A percentile compares a stretch with the other conserved stretches of the same genome.
These are phyloP conservation scores for Trichosporon ovoides DNA, from an alignment of 1,284 basidiomycete species.

Conservation along the genomic window DNA sequence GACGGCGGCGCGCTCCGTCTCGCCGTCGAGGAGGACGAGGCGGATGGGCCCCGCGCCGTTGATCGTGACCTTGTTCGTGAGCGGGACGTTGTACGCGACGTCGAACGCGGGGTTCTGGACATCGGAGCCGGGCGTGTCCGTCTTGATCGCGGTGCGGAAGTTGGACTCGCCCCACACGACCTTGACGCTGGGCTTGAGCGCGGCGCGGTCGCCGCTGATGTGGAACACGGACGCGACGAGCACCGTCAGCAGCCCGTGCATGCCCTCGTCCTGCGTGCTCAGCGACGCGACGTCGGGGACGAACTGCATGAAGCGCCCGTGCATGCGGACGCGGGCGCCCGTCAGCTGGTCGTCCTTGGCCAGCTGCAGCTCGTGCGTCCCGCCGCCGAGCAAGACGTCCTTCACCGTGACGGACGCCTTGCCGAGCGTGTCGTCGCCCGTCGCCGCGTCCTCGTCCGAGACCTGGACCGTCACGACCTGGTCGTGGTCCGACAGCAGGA, in stretches of 20 bases:
- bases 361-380: slow-evolving; percentile 4
- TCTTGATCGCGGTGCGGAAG: slow-evolving; percentile 15
- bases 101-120: slow-evolving; percentile 17
- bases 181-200: slow-evolving; percentile 17
- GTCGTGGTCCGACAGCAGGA: slow-evolving; percentile 12
- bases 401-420: slow-evolving; percentile 5
- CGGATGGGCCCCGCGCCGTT: slow-evolving; percentile 7
- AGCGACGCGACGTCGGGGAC: slow-evolving; percentile 11
- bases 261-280: slow-evolving; percentile 12
- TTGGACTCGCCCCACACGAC: slow-evolving; percentile 13
- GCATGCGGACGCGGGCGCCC: slow-evolving; percentile 2
- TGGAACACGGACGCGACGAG: slow-evolving; percentile 11
- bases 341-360: slow-evolving; percentile 5
- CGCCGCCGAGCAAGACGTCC: slow-evolving; percentile 10
- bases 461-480: slow-evolving; percentile 9
- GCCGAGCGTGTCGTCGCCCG: slow-evolving; percentile 9
- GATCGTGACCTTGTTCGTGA: slow-evolving; percentile 7
- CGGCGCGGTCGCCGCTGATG: slow-evolving; percentile 10
- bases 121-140: slow-evolving; percentile 14
- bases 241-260: slow-evolving; percentile 11
- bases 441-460: slow-evolving; percentile 10
- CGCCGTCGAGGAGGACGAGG: slow-evolving; percentile 13
- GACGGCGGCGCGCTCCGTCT: slow-evolving; percentile 10
- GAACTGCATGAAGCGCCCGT: slow-evolving; percentile 11
- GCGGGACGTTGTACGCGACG: slow-evolving; percentile 10